Evolutionary conservation across 495 filamentous ascomycete genomes (phyloP).

Genomic region (Rhizodiscina lignyota): DNA sequence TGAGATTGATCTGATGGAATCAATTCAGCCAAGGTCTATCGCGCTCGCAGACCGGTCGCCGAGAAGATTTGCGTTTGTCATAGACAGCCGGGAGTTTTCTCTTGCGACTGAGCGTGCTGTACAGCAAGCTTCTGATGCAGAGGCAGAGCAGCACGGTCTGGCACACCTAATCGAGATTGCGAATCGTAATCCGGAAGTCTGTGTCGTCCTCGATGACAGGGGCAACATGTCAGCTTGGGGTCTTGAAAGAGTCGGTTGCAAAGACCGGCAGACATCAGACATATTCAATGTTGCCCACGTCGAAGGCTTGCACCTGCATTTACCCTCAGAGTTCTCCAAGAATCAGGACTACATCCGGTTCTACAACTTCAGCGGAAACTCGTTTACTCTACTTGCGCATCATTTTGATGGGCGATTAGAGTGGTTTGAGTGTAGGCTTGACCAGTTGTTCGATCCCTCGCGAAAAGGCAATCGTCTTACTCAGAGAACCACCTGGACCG

Average conservation of each 20-base stretch:
- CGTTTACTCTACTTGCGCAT: conserved; percentile 65
- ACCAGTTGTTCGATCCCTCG: conserved; percentile 66
- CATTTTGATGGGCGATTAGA: conserved; percentile 74
- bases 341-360: conserved; percentile 42
- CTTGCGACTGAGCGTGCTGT: conserved; percentile 62
- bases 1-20: conserved; percentile 58
- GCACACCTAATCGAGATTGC: conserved; percentile 78
- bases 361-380: conserved; percentile 43
- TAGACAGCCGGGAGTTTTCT: conserved; percentile 70
- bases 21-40: conserved; percentile 45
- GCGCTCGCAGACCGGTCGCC: conserved; percentile 15
- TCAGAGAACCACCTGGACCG: conserved; percentile 54
- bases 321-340: conserved; percentile 31
- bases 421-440: conserved; percentile 63
- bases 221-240: conserved; percentile 93
- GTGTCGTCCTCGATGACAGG: conserved; percentile 64
- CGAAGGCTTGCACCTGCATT: conserved; percentile 49
- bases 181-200: conserved; percentile 73
- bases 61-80: conserved; percentile 60
- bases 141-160: conserved; percentile 51
- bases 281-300: conserved; percentile 83
- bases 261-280: conserved; percentile 45
- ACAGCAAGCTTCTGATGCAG: conserved; percentile 35
- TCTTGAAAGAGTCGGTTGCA: conserved; percentile 73
- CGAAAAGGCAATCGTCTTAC: conserved; percentile 44